A percentile compares a stretch with the other conserved stretches of the same genome.
Conservation (phyloP, 805 yeast species). For the Wickerhamiella vanderwaltii region DNA sequence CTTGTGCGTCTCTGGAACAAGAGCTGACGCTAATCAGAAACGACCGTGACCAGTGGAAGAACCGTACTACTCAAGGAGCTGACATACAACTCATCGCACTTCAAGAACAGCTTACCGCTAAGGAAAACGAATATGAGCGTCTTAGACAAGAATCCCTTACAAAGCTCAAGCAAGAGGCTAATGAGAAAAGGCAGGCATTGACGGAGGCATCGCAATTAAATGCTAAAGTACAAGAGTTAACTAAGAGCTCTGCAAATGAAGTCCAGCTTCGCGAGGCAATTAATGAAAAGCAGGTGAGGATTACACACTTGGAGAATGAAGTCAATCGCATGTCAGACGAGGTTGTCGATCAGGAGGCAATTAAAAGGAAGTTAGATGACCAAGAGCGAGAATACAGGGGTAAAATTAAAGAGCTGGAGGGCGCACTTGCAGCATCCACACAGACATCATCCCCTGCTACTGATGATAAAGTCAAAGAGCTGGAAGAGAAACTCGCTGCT, state of each 20-base stretch:
- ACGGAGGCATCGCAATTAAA: neutral
- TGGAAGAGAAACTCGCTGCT: constrained; percentile 19
- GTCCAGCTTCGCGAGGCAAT: constrained; percentile 18
- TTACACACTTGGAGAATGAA: constrained; percentile 26
- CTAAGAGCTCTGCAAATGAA: neutral
- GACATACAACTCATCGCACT: neutral
- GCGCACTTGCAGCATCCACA: constrained; percentile 1
- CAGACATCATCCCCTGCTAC: constrained; percentile 18
- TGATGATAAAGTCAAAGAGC: constrained; percentile 20
- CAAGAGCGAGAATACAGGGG: constrained; percentile 13
- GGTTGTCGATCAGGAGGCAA: constrained; percentile 17
- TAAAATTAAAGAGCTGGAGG: constrained; percentile 5
- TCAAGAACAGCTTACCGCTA: constrained; percentile 1
- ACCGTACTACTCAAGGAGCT: neutral
- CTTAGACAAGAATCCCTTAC: neutral
- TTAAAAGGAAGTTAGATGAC: neutral
- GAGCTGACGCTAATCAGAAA: neutral
- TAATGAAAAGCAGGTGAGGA: constrained; percentile 20
- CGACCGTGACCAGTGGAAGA: constrained; percentile 5
- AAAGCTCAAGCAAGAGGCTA: constrained; percentile 3
- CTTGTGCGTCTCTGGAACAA: neutral
- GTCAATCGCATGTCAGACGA: constrained; percentile 23
- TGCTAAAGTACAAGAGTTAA: neutral
- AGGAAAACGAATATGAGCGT: neutral
- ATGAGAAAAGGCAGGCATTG: neutral